Base-by-base conservation (phyloP, 495 filamentous ascomycete genomes). In the Penicillium coffeae region DNA sequence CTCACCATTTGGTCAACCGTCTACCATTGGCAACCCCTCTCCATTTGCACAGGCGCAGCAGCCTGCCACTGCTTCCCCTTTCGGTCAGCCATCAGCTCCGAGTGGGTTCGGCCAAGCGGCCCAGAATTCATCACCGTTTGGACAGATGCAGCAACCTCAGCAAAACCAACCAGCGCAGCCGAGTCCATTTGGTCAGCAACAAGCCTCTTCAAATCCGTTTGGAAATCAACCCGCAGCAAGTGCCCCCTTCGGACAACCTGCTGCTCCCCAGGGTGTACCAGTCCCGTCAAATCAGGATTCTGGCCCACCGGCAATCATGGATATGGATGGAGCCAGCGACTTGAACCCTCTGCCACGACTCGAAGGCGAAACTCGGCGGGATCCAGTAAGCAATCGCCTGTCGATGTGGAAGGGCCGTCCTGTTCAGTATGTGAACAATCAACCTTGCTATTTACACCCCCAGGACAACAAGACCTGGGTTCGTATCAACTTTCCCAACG, bases 401-500 rank as follows among this genome's bases (percentile, higher is more conserved):
- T 49, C 56, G 0, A 66, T 56, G 25, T 83, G 78, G 77, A 81
- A 82, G 55, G 76, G 77, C n/a, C 72, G 69, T 21, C 71, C 71
- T 0, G 79, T 84, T 1, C 63, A 66, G 20, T 81, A 82, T 53
- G 62, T 77, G 44, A 63, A 79, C 33, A 64, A 56, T 10, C 27
- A 44, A 7, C 77, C 77, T 1, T 80, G 70, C 54, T 81, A 77
- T 58, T 61, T 71, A 12, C 71, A 75, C 49, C 67, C 66, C 3
- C 64, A 72, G 35, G 76, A 79, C 47, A 69, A 73, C 34, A 58
- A 68, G 43, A 70, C 68, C 3, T 74, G 65, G 48, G 71, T 78
- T 21, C 77, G 74, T 27, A 79, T 92, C 18, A 84, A 85, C 69
- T 87, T 86, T 54, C 84, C 86, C 1, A 69, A 85, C 21, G 88